phyloP scores from a whole-genome alignment of 75 land plant genomes.

The Pinus tabuliformis region DNA sequence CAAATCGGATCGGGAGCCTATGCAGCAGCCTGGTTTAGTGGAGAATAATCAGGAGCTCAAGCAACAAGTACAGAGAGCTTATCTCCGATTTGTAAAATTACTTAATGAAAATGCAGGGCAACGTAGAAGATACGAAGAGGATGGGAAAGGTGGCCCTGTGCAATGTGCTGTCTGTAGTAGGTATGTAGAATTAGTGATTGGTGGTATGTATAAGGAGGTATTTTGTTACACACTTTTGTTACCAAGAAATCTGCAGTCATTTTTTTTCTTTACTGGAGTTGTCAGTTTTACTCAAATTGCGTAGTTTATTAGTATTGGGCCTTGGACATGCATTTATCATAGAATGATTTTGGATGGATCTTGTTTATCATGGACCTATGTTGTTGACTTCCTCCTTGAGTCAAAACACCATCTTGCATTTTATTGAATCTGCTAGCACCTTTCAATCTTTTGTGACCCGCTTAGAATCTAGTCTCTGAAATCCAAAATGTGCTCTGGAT shows the following conservation, averaged over 20 bases:
- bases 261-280: neutral
- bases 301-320: neutral
- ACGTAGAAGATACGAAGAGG: slow-evolving; percentile 54
- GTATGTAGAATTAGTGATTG: neutral
- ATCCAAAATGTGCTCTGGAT: neutral
- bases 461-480: neutral
- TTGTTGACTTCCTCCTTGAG: too few relatives aligned
- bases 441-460: neutral
- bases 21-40: neutral
- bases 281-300: neutral
- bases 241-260: too few relatives aligned
- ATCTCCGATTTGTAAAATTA: slow-evolving; percentile 35
- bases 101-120: slow-evolving; percentile 40
- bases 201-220: too few relatives aligned
- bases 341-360: neutral
- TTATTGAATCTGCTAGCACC: neutral
- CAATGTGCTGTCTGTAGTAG: slow-evolving; percentile 52
- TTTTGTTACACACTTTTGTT: neutral
- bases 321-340: neutral
- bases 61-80: slow-evolving; percentile 21
- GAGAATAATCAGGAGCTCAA: neutral
- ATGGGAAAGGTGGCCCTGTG: slow-evolving; percentile 53
- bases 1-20: neutral
- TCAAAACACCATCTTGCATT: neutral
- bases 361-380: neutral